Base-by-base conservation (phyloP, 2,329 filamentous ascomycete genomes). In the Colletotrichum sp. region DNA sequence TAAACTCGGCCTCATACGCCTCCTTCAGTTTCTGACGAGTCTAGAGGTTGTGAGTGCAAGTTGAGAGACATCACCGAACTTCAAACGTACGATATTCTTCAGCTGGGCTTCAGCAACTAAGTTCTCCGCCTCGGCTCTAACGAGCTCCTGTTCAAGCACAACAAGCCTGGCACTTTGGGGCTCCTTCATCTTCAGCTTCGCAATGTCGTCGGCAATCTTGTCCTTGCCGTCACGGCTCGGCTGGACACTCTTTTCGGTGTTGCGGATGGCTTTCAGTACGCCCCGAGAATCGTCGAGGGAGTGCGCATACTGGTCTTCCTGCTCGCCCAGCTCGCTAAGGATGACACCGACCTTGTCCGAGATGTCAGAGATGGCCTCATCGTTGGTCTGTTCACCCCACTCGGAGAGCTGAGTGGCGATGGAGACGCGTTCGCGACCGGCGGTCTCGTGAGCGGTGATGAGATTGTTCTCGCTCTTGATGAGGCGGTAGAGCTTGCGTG, bases 11-110 rank as follows among this genome's bases (percentile, higher is more conserved):
- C 79, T 96, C 95, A 83, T 96, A 98, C 28, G 97, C 95, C 85
- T 98, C 95, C 87, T 98, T 98, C 86, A 99, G 90, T 87, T 98
- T 98, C 85, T 97, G 94, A 74, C 97, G 94, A 43, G 97, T 98
- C 94, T 97, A 77, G 52, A 30, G 13, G 18, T 16, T 15, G 43
- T 65, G 2, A 22, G 18, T 32, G 8, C 13, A 27, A 27, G 28
- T 36, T 13, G 13, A 67, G 18, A 15, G 10, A 3, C 43, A 62
- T 27, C 4, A 2, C 28, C 16, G 18, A 55, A 66, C n/a, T 22
- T 27, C 6, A 60, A 48, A 90, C 93, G 76, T 88, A 97, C 95
- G 79, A 98, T 93, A 84, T 99, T 99, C 82, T 94, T 96, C 84
- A 99, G 89, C 86, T 99, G 97, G 27, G 97, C 97, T 86, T 99